Base-by-base conservation (phyloP, 257 asterid genomes). In the Solanum virginianum region DNA sequence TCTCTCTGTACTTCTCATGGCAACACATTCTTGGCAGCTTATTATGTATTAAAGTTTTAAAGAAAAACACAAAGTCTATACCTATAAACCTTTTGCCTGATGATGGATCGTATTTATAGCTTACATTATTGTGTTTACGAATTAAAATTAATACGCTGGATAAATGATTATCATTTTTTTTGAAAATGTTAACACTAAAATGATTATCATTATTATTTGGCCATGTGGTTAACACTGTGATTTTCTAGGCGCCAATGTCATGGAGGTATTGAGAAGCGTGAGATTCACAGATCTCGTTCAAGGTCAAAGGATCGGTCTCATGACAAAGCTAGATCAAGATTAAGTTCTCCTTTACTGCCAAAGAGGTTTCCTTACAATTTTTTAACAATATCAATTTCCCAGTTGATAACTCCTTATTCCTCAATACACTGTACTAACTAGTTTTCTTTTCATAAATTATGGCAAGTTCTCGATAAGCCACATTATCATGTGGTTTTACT, bases 241-340 rank as follows among this genome's bases (percentile, higher is more conserved):
- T 83, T 75, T 18, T 66, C 55, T 88, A 92, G 95, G 91, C 86
- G 74, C 80, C 80, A 81, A 62, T 83, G 88, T 79, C 87, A 85
- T 70, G 88, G 87, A 57, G 90, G 90, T 65, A 87, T 90, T 82
- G 91, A 89, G 83, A 88, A 85, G 71, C 85, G 84, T 62, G 72
- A 89, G 45, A 86, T 87, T 79, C 86, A 70, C 68, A 86, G 85
- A 87, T 92, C 93, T 60, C 89, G 88, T 24, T 87, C 89, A 81
- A 90, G 85, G 84, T 88, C 93, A 56, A 91, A 89, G 87, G 89
- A 87, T 85, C 80, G 69, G 82, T 86, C 88, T 86, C 70, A 55
- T 82, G 88, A 83, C 84, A 85, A 77, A 85, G 77, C 88, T 83
- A 77, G 83, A 55, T 82, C 85, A 80, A 80, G 81, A 83, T 85